These are phyloP conservation scores for Juncus effusus DNA, from an alignment of 176 grass and related monocot genomes.

Conservation along the genomic window DNA sequence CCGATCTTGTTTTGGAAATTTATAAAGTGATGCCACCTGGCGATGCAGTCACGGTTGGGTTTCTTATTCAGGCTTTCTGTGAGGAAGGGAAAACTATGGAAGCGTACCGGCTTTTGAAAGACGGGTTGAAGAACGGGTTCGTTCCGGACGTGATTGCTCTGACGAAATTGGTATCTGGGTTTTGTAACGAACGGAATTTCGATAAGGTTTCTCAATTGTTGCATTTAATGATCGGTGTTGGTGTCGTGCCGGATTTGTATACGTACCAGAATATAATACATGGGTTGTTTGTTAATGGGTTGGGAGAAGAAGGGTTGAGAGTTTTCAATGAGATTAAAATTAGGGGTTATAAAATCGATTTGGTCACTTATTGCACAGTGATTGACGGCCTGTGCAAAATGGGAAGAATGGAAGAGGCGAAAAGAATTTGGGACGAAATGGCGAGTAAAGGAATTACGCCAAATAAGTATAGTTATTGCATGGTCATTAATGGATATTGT, in stretches of 20 bases:
- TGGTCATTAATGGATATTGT: slow-evolving; percentile 35
- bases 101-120: slow-evolving; percentile 54
- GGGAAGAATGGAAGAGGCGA: slow-evolving; percentile 29
- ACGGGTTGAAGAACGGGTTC: slow-evolving; percentile 38
- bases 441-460: slow-evolving; percentile 44
- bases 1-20: slow-evolving; percentile 58
- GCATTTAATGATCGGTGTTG: slow-evolving; percentile 65
- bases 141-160: slow-evolving; percentile 27
- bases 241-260: slow-evolving; percentile 32
- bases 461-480: slow-evolving; percentile 57
- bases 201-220: slow-evolving; percentile 65
- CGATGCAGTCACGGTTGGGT: slow-evolving; percentile 34
- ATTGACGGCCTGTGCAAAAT: slow-evolving; percentile 56
- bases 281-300: slow-evolving; percentile 32
- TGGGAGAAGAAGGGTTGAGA: slow-evolving; percentile 48
- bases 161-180: slow-evolving; percentile 43
- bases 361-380: slow-evolving; percentile 39
- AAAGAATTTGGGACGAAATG: slow-evolving; percentile 63
- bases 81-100: slow-evolving; percentile 42
- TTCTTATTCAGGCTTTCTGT: slow-evolving; percentile 50
- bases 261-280: slow-evolving; percentile 63
- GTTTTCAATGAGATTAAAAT: slow-evolving; percentile 67
- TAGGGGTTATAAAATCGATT: slow-evolving; percentile 54
- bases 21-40: slow-evolving; percentile 31
- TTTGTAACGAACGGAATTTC: slow-evolving; percentile 47